phyloP scores from a whole-genome alignment of 176 grass and related monocot species.

The Canna indica region DNA sequence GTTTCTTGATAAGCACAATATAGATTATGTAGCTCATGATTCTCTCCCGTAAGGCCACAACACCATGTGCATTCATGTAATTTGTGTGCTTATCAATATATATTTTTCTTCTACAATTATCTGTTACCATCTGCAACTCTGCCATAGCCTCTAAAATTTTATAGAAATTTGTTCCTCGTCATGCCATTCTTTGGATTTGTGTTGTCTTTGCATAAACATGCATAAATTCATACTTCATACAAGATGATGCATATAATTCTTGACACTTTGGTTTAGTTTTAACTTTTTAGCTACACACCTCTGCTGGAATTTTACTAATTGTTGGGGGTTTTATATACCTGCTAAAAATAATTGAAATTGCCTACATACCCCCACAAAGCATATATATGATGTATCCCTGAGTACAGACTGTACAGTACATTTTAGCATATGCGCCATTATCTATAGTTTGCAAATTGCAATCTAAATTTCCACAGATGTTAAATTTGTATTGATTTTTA shows the following conservation, averaged over 20 bases:
- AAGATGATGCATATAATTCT: not conserved
- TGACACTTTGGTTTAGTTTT: not conserved
- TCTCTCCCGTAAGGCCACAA: conserved; percentile 15
- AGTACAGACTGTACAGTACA: no score
- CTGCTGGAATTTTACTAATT: not conserved
- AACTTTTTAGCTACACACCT: not conserved
- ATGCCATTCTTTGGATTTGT: not conserved
- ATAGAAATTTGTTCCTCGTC: not conserved
- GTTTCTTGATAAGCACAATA: conserved; percentile 15
- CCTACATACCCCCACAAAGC: not conserved
- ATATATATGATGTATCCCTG: not conserved
- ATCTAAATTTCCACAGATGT: not conserved
- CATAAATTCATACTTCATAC: not conserved
- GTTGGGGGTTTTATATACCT: not conserved
- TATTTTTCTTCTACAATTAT: not conserved
- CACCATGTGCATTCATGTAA: not conserved
- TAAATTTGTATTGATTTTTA: not conserved
- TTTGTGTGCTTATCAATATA: not conserved
- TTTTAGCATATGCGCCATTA: not conserved
- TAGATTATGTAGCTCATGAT: conserved; percentile 17
- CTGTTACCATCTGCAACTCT: not conserved
- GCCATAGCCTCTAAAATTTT: no score
- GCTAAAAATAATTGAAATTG: not conserved
- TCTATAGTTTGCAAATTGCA: not conserved
- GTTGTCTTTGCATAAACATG: not conserved